Evolutionary conservation across 1,284 basidiomycete genomes (phyloP).

Genomic region (Gymnopus androsaceus): DNA sequence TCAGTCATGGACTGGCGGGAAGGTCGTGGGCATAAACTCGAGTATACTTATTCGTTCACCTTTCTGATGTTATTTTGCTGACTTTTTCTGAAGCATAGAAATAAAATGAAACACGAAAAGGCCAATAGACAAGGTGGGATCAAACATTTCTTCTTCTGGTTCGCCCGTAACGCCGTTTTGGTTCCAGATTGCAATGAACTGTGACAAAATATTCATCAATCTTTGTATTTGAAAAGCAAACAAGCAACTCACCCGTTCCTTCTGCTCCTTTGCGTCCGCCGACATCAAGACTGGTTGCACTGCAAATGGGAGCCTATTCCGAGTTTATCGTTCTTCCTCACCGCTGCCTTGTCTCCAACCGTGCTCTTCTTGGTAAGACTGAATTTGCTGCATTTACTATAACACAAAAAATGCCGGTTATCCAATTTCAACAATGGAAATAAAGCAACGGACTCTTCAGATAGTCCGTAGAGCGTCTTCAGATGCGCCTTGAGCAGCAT

Average conservation of each 20-base stretch:
- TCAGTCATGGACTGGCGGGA: constrained; percentile 57
- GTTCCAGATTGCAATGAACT: constrained; percentile 82
- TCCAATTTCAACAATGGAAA: background rate
- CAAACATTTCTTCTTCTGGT: constrained; percentile 54
- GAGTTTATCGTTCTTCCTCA: constrained; percentile 64
- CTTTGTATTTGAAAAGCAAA: background rate
- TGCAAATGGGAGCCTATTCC: constrained; percentile 73
- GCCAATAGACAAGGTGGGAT: too few relatives aligned
- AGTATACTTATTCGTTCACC: constrained; percentile 23
- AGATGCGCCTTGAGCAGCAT: constrained; percentile 85
- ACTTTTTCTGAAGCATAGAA: too few relatives aligned
- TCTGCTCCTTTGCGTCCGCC: constrained; percentile 61
- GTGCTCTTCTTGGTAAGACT: constrained; percentile 83
- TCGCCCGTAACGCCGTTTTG: constrained; percentile 77
- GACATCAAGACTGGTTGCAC: constrained; percentile 55
- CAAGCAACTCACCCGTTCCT: constrained; percentile 47
- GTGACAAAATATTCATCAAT: constrained; percentile 11
- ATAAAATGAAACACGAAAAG: too few relatives aligned
- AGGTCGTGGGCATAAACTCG: constrained; percentile 72
- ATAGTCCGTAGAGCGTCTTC: constrained; percentile 77
- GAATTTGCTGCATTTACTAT: constrained; percentile 87
- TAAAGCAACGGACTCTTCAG: constrained; percentile 72
- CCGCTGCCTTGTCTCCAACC: constrained; percentile 78
- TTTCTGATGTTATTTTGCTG: background rate
- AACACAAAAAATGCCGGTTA: constrained; percentile 12